phyloP scores from a whole-genome alignment of 2,329 filamentous ascomycete genomes.

The Trichoderma guizhouense region DNA sequence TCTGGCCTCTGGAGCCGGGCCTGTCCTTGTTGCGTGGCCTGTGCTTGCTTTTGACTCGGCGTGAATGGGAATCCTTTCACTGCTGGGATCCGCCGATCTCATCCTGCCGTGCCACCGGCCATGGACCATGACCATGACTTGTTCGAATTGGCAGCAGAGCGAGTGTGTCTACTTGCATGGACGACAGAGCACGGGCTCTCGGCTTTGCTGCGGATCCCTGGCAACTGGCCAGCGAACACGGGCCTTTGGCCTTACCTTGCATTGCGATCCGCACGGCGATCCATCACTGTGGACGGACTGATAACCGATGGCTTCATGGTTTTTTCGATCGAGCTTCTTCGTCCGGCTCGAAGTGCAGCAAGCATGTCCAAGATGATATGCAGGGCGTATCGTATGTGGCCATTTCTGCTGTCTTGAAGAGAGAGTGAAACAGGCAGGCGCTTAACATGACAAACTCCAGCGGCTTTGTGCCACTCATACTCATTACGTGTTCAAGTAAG shows the following conservation, averaged over 20 bases:
- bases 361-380: background rate
- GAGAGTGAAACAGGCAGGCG: constrained; percentile 6
- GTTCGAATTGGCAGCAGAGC: background rate
- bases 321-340: background rate
- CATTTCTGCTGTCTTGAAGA: background rate
- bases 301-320: constrained; percentile 15
- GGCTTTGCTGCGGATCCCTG: constrained; percentile 9
- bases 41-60: constrained; percentile 6
- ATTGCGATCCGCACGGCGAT: constrained; percentile 18
- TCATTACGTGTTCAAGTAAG: background rate
- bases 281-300: constrained; percentile 1
- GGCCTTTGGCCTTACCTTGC: background rate
- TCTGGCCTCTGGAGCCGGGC: constrained; percentile 4
- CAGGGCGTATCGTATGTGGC: background rate
- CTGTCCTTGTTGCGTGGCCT: background rate
- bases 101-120: background rate
- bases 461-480: background rate
- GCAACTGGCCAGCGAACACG: background rate
- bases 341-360: background rate
- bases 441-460: background rate
- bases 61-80: constrained; percentile 17
- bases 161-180: constrained; percentile 17
- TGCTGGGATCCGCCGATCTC: constrained; percentile 14
- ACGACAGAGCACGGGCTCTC: constrained; percentile 14
- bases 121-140: background rate